Evolutionary conservation across 108 stramenopile species (phyloP).

Genomic region (Skeletonema marinoi): DNA sequence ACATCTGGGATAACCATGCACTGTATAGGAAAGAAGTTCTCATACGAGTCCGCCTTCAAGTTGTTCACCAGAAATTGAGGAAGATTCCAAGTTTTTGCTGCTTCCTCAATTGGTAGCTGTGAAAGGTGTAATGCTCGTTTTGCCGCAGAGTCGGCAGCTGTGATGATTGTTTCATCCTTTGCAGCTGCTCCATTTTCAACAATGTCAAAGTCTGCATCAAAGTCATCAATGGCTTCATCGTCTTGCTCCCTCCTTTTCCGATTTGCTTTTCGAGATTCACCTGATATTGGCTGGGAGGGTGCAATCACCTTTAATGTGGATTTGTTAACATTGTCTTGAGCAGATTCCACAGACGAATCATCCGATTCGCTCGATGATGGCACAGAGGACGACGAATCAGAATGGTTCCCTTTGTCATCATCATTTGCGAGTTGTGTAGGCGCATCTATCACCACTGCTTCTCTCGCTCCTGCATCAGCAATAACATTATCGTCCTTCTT

Average conservation of each 20-base stretch:
- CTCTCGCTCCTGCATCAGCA: not conserved
- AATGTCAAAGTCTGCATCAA: conserved; percentile 58
- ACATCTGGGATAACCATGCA: conserved; percentile 83
- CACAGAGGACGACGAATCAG: conserved; percentile 22
- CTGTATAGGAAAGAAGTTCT: conserved; percentile 93
- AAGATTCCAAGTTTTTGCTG: conserved; percentile 67
- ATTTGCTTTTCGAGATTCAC: conserved; percentile 32
- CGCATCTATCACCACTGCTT: not conserved
- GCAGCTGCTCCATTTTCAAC: conserved; percentile 30
- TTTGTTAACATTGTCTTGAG: conserved; percentile 19
- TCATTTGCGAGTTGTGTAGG: not conserved
- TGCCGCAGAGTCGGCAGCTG: conserved; percentile 22
- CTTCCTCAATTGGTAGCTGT: conserved; percentile 62
- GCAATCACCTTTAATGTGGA: conserved; percentile 70
- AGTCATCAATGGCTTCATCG: conserved; percentile 81
- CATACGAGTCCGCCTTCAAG: conserved; percentile 62
- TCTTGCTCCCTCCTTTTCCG: conserved; percentile 30
- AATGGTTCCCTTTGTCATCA: not conserved
- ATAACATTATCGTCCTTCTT: not conserved
- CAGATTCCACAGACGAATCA: conserved; percentile 20
- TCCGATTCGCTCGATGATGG: conserved; percentile 32
- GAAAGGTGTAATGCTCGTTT: conserved; percentile 65
- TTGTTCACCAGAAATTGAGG: conserved; percentile 76
- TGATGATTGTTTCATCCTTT: conserved; percentile 22
- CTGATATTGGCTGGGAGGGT: conserved; percentile 50